Evolutionary conservation across 768 basidiomycete genomes (phyloP).

Genomic region (Dentipellis sp.): DNA sequence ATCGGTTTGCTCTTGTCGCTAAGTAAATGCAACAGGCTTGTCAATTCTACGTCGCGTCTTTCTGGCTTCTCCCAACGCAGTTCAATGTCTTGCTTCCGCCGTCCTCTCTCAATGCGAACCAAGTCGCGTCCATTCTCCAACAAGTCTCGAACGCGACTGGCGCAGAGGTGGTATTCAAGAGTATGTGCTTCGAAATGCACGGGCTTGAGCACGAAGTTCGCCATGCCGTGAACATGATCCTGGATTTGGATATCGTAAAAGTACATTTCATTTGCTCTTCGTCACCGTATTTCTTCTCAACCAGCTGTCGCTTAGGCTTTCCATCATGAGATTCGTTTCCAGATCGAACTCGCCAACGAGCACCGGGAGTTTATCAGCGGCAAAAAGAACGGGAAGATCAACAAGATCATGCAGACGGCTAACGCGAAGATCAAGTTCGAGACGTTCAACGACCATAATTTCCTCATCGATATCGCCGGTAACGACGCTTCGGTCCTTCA

Average conservation of each 20-base stretch:
- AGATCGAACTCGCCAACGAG: conserved; percentile 95
- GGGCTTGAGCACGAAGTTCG: conserved; percentile 90
- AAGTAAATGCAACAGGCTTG: conserved; percentile 53
- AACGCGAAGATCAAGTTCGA: conserved; percentile 99
- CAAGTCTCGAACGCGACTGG: conserved; percentile 81
- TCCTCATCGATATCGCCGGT: conserved; percentile 86
- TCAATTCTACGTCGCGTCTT: conserved; percentile 93
- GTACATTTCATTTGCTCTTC: conserved; percentile 28
- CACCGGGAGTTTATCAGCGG: conserved; percentile 98
- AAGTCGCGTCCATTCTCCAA: conserved; percentile 78
- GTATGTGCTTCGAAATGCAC: conserved; percentile 96
- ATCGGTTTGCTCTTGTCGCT: conserved; percentile 4
- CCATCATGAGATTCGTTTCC: conserved; percentile 96
- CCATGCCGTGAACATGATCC: conserved; percentile 72
- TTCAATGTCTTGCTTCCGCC: conserved; percentile 89
- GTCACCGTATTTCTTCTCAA: background rate
- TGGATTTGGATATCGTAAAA: conserved; percentile 90
- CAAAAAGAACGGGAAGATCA: conserved; percentile 99
- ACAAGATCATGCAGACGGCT: conserved; percentile 98
- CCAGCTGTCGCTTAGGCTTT: conserved; percentile 48
- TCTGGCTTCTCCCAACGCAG: conserved; percentile 91
- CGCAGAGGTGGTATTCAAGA: conserved; percentile 93
- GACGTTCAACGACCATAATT: conserved; percentile 94
- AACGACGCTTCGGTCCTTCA: conserved; percentile 78
- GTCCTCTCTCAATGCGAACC: conserved; percentile 67